Base-by-base conservation (phyloP, 352 stramenopile genomes). In the Phytophthora kernoviae region DNA sequence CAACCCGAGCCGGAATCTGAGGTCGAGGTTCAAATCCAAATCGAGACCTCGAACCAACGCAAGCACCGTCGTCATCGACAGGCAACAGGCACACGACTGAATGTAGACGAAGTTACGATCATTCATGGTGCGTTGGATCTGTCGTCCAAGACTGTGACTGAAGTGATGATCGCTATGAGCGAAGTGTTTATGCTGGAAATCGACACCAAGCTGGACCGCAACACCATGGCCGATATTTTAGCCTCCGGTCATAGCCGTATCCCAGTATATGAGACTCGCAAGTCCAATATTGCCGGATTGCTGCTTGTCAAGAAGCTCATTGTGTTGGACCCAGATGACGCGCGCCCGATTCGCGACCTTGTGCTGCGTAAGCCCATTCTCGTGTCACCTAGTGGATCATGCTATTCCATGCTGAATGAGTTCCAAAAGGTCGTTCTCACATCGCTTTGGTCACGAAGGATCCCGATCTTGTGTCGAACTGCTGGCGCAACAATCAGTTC, bases 51-150 rank as follows among this genome's bases (percentile, higher is more conserved):
- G 3, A 51, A 68, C 39, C 7, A 60, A 2, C 52, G 57, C 17
- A 68, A 50, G 20, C 59, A 32, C 12, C 70, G 62, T 17, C 65
- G 63, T 24, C 70, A 81, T 41, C 53, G 78, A 48, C 62, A 68
- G 20, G 64, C 71, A 9, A 67, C 73, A 36, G 65, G 69, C 14
- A 90, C 81, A 22, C 63, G 65, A 2, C 58, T 92, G 24, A 78
- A 90, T 39, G 77, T 75, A 36, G 88, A 97, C 55, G 92, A 98
- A 69, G 87, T 98, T 7, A 93, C 76, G 20, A 96, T 98, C 64
- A 96, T 98, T 48, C 88, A 96, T 65, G 95, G 93, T 44, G 90
- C 91, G 14, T 61, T 98, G 47, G 70, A 88, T 45, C 79, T 98
- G 46, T 89, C 83, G n/a, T 86, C 86, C 51, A 97, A 92, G 58